These are phyloP conservation scores for Penstemon davidsonii DNA, from an alignment of 257 asterid species.

Conservation along the genomic window DNA sequence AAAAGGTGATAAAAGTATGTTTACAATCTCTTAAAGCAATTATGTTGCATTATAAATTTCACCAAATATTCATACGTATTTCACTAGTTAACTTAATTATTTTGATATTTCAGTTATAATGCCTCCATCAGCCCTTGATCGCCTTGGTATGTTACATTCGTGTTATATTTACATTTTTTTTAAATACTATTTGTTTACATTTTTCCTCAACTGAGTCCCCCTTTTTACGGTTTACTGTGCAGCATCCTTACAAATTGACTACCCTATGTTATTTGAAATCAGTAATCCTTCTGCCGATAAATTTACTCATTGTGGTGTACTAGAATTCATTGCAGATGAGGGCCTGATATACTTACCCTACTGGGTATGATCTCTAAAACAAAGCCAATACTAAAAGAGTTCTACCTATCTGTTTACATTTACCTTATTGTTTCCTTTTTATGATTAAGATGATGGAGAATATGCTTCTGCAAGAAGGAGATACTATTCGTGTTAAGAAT, in stretches of 20 bases:
- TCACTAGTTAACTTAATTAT: slow-evolving; percentile 1
- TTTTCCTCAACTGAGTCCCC: neutral
- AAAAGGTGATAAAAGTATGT: slow-evolving; percentile 37
- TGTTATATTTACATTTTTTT: neutral
- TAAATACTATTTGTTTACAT: too few relatives aligned
- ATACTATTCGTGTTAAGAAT: slow-evolving; percentile 31
- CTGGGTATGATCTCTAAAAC: slow-evolving; percentile 27
- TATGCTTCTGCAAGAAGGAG: slow-evolving; percentile 43
- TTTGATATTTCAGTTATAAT: slow-evolving; percentile 31
- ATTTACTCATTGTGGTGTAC: slow-evolving; percentile 39
- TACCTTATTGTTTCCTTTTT: neutral
- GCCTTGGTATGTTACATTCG: slow-evolving; percentile 30
- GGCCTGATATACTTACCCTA: slow-evolving; percentile 37
- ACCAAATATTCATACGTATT: neutral
- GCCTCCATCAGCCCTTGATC: slow-evolving; percentile 47
- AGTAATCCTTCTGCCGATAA: slow-evolving; percentile 22
- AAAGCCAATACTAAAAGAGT: neutral
- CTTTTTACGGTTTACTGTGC: slow-evolving; percentile 11
- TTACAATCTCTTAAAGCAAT: too few relatives aligned
- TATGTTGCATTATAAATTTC: too few relatives aligned
- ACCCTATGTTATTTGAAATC: slow-evolving; percentile 39
- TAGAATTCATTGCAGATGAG: slow-evolving; percentile 39
- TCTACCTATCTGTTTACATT: neutral
- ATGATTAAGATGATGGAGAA: slow-evolving; percentile 41
- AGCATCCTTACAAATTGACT: slow-evolving; percentile 36